Conservation (phyloP, 139 green algal species). For the Raphidocelis subcapitata region DNA sequence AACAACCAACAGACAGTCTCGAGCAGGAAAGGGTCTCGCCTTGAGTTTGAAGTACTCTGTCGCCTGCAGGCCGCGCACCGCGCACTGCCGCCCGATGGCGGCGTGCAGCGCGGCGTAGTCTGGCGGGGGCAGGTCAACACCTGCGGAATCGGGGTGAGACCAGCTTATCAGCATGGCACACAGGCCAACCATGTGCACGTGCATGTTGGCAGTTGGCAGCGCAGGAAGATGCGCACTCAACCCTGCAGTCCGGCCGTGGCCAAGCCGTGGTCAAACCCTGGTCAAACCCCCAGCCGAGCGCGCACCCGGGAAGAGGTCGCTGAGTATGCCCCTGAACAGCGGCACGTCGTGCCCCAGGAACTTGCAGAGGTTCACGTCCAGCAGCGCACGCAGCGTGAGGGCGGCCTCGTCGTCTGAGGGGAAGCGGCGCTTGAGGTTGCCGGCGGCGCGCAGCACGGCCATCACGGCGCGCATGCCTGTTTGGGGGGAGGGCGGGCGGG, state of each 20-base stretch:
- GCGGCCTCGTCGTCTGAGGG: constrained; percentile 63
- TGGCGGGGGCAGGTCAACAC: constrained; percentile 54
- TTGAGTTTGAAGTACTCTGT: constrained; percentile 76
- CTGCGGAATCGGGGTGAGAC: constrained; percentile 13
- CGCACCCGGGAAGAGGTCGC: constrained; percentile 70
- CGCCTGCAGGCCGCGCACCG: constrained; percentile 60
- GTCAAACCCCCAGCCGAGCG: too few relatives aligned
- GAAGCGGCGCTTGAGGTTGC: constrained; percentile 55
- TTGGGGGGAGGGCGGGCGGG: too few relatives aligned
- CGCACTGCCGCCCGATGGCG: constrained; percentile 62
- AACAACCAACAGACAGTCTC: too few relatives aligned
- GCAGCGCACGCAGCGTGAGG: constrained; percentile 75
- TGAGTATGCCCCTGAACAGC: constrained; percentile 76
- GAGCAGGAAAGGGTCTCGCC: constrained; percentile 28
- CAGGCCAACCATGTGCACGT: too few relatives aligned
- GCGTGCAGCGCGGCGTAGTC: constrained; percentile 58
- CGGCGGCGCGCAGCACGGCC: constrained; percentile 72
- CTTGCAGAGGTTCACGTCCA: constrained; percentile 85
- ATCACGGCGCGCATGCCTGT: constrained; percentile 79
- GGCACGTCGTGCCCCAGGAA: constrained; percentile 83
- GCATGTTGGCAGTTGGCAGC: background rate
- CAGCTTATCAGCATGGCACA: background rate
- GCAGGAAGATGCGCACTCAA: too few relatives aligned
- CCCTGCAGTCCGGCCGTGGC: too few relatives aligned
- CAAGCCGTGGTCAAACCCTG: too few relatives aligned